Base-by-base conservation (phyloP, 208 protist genomes). In the Phytomonas francai region DNA sequence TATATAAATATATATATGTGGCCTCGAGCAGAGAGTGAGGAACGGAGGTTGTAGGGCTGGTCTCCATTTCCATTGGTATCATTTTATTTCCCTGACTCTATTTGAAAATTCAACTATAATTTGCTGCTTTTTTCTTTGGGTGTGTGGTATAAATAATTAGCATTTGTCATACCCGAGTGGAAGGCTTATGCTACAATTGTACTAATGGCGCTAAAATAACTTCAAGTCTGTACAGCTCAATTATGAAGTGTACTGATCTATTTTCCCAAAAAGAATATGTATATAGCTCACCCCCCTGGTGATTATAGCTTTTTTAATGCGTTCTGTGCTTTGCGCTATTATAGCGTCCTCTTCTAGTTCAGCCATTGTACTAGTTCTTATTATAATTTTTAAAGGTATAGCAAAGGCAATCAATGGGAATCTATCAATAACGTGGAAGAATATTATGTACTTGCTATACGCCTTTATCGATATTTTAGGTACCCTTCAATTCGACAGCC, bases 401-500 rank as follows among this genome's bases (percentile, higher is more conserved):
- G 8, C 8, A 36, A 36, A 36, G 33, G 33, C 33, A 36, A 36
- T 36, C 3, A 36, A 36, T 36, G 33, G 8, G 8, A 36, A 36
- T 36, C 8, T 36, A 3, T 8, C 8, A 8, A 36, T 3, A 8
- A 36, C 8, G 33, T 36, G 33, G 33, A 3, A 8, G 8, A 36
- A 36, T 11, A 36, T 36, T 36, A 36, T 36, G 33, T 5, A 16
- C 39, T 30, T 39, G 31, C 0, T 34, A 30, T 34, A 57, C 60
- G 14, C 45, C 42, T 3, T 78, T 59, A 22, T 56, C 45, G 12
- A 45, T 63, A 28, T 70, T 16, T 70, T 70, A 27, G 3, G 19
- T 3, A 32, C 51, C 16, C 16, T 74, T 14, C 36, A 72, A 12
- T 70, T 62, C 7, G 65, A 66, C 22, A 80, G 67, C 69, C 56